These are phyloP conservation scores for Mercurialis annua DNA, from an alignment of 345 rosid genomes.

Conservation along the genomic window DNA sequence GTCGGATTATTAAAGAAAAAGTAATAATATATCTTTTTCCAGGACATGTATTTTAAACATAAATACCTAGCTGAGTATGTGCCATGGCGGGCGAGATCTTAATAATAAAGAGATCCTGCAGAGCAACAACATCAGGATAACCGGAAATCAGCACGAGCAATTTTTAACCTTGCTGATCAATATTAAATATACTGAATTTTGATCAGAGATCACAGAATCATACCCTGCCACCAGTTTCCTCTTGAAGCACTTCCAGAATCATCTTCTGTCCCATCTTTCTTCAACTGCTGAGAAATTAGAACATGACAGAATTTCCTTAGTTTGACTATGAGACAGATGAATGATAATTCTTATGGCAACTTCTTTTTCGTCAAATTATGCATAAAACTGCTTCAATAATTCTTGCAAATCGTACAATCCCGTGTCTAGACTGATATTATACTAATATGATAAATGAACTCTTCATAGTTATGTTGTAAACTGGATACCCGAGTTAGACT, in stretches of 20 bases:
- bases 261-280: constrained; percentile 68
- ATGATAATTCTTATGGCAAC: neutral
- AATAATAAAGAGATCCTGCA: constrained; percentile 65
- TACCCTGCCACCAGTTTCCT: constrained; percentile 99
- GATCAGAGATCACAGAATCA: constrained; percentile 3
- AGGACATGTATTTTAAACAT: neutral
- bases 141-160: neutral
- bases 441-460: neutral
- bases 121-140: neutral
- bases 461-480: too few species aligned
- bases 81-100: constrained; percentile 17
- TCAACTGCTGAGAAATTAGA: constrained; percentile 33
- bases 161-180: neutral
- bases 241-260: constrained; percentile 75
- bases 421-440: neutral
- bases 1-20: neutral
- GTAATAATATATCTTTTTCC: neutral
- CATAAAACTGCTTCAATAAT: neutral
- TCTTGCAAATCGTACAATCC: neutral
- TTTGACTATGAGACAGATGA: neutral
- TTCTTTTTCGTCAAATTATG: neutral
- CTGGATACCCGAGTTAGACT: too few species aligned
- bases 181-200: neutral
- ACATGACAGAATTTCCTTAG: constrained; percentile 3
- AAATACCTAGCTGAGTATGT: constrained; percentile 20